Evolutionary conservation across 352 stramenopile species (phyloP), one percentile per base, ranked within the genome.

Genomic region (Pythium coloratum): DNA sequence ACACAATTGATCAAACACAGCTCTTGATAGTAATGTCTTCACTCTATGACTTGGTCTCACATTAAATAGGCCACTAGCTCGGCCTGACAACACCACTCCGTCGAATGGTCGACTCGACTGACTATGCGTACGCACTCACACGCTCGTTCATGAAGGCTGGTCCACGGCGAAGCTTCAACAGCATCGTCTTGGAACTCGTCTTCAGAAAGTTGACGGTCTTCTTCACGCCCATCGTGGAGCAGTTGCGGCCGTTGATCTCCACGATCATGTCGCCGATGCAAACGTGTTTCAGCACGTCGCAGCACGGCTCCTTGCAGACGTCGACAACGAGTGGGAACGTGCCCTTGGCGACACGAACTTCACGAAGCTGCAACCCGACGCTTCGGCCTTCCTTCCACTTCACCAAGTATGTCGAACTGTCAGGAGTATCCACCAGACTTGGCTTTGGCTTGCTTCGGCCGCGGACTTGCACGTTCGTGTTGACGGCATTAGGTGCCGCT

Each of bases 361-460:
- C 88, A 33, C 89, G 90, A 18, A 96, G 69, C 64, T 96, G 88
- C 36, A 96, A 70, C 2, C 88, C 88, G 46, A 96, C 91, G 53
- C 86, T 94, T n/a, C 82, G 80, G 34, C 78, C 91, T 71, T 96
- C 88, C 58, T 94, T 94, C 88, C 88, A 96, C 72, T 96, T 96
- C 16, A 96, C 74, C 56, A 96, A 60, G 72, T 94, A 96, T 20
- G 87, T 90, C 34, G 81, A 84, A 63, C 86, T 92, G 61, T 94
- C 86, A 10, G 88, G 88, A 12, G 88, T 96, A 33, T 94, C 84
- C 14, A 84, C 59, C 72, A 92, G 89, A 50, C 79, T 93, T 34
- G 76, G 61, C 72, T 92, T 92, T 9, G 87, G 86, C 44, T 91
- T 94, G 13, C 77, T 74, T 6, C 86, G 78, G 3, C 88, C 88